Evolutionary conservation across 1,284 basidiomycete genomes (phyloP), one percentile per base, ranked within the genome.

Genomic region (Mycena sp.): DNA sequence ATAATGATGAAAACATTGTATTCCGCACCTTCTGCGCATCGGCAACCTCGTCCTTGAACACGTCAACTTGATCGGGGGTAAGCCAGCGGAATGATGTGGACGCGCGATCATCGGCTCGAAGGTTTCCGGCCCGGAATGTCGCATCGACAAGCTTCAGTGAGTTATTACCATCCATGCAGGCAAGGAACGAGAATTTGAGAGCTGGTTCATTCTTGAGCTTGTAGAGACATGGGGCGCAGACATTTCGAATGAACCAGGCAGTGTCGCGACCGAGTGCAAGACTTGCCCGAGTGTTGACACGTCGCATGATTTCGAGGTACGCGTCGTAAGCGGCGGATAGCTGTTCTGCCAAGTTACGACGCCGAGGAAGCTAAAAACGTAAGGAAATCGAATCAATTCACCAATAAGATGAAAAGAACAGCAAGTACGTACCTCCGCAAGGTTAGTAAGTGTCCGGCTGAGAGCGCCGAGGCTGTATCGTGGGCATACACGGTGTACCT

Each of bases 41-140:
- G 6, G 19, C 35, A 3, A 78, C 77, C 30, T 79, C 77, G 44
- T 76, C 49, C 4, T 74, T 74, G 57, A 67, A 79, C 6, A 35
- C 7, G 44, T 79, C 67, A 5, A 79, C 77, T 23, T 61, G 58
- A 0, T 65, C 68, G 0, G 23, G 17, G 1, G 70, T 43, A 0
- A 78, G 48, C 48, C 64, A 75, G 2, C 50, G 65, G 4, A 26
- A 26, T 4, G 59, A 54, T 1, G 14, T 50, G 0, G 44, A 28
- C 9, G 14, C 9, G n/a, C 56, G 63, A 32, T 35, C 41, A 44
- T 68, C 66, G 2, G 26, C 11, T 3, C 58, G 58, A 72, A 75
- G n/a, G 71, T 67, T 32, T 58, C 73, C 25, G 51, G 30, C 2
- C n/a, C 53, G 52, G 67, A 69, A 3, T 19, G 29, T 6, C 65